Percentiles rank a stretch among this genome's conserved stretches.
Evolutionary conservation across 1,284 basidiomycete genomes (phyloP).

Genomic region (Ustilago trichophora): DNA sequence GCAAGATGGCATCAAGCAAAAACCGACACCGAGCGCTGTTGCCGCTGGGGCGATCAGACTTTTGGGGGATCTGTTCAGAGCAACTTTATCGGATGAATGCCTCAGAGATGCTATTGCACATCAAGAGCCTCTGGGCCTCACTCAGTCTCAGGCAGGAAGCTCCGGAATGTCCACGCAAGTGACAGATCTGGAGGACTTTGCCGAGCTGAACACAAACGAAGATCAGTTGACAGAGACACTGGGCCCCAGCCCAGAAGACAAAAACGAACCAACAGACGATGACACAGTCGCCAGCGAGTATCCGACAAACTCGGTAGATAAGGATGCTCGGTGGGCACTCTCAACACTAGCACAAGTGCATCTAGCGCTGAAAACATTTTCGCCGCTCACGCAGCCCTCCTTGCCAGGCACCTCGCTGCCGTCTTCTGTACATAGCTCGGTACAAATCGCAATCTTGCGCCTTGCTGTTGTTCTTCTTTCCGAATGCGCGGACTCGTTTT

Average conservation of each 20-base stretch:
- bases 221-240: background rate
- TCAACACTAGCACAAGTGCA: conserved; percentile 39
- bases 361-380: conserved; percentile 30
- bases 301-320: too few relatives aligned
- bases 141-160: background rate
- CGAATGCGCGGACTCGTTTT: conserved; percentile 17
- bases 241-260: background rate
- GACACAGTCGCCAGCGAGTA: background rate
- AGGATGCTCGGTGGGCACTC: conserved; percentile 27
- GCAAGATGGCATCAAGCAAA: too few relatives aligned
- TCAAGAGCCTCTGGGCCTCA: background rate
- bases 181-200: conserved; percentile 19
- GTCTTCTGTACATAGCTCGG: background rate
- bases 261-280: background rate
- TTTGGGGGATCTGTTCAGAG: conserved; percentile 19
- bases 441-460: conserved; percentile 13
- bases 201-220: background rate
- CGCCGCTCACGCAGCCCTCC: conserved; percentile 26
- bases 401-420: conserved; percentile 24
- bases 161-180: background rate
- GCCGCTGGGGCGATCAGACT: conserved; percentile 12
- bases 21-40: background rate
- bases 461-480: conserved; percentile 13
- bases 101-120: background rate
- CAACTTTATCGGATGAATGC: conserved; percentile 12